Percentiles rank a stretch among this genome's conserved stretches.
These are phyloP conservation scores for Hyphopichia homilentoma DNA, from an alignment of 805 yeast species.

Conservation along the genomic window DNA sequence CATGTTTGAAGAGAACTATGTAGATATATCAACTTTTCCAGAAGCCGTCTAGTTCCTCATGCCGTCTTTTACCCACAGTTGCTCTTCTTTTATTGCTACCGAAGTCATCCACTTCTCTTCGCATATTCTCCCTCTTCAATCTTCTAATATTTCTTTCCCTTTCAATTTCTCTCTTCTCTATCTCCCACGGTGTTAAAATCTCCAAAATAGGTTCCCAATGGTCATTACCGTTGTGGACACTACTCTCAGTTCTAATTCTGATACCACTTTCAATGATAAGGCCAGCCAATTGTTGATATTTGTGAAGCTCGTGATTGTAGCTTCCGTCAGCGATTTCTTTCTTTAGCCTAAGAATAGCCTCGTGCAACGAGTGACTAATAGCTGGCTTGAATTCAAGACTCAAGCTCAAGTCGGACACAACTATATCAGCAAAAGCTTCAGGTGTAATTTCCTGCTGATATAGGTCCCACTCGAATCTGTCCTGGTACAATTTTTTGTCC, in stretches of 20 bases:
- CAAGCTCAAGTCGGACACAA: conserved; percentile 82
- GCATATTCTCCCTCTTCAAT: conserved; percentile 85
- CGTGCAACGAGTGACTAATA: conserved; percentile 82
- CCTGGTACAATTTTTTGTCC: conserved; percentile 81
- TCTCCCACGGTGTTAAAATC: conserved; percentile 83
- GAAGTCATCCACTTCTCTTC: conserved; percentile 44
- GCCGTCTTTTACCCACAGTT: conserved; percentile 43
- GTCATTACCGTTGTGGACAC: conserved; percentile 75
- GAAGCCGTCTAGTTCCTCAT: conserved; percentile 48
- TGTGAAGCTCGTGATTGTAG: conserved; percentile 39
- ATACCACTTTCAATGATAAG: conserved; percentile 41
- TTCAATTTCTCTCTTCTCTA: conserved; percentile 92
- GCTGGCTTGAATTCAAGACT: conserved; percentile 86
- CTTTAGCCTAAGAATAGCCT: conserved; percentile 68
- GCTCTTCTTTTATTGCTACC: conserved; percentile 32
- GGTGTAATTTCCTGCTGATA: conserved; percentile 56
- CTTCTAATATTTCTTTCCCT: conserved; percentile 89
- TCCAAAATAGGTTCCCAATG: conserved; percentile 89
- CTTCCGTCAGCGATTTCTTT: conserved; percentile 71
- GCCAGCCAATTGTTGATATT: conserved; percentile 40
- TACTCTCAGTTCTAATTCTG: conserved; percentile 50
- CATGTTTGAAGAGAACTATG: too few species aligned
- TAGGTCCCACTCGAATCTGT: conserved; percentile 93
- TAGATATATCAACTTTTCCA: too few species aligned
- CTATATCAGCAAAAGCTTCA: conserved; percentile 75